Evolutionary conservation across 2,329 filamentous ascomycete species (phyloP).

Genomic region (Capronia coronata): DNA sequence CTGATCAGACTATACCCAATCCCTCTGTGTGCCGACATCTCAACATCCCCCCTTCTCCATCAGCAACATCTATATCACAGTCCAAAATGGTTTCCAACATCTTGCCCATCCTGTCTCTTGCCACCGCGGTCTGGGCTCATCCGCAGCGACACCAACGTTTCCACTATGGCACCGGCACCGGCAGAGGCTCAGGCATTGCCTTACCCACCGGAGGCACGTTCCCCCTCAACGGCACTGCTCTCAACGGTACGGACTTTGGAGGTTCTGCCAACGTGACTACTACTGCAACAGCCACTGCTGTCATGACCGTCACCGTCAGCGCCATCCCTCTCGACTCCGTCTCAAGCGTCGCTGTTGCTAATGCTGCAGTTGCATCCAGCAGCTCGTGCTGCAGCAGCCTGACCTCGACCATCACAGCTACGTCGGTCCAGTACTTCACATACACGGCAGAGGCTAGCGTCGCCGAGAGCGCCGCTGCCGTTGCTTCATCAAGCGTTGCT

Average conservation of each 20-base stretch:
- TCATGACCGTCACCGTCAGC: slow-evolving; percentile 20
- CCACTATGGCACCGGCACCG: slow-evolving; percentile 20
- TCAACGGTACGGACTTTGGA: slow-evolving; percentile 18
- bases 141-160: slow-evolving; percentile 24
- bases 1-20: slow-evolving; percentile 3
- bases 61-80: slow-evolving; percentile 5
- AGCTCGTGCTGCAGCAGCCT: slow-evolving; percentile 13
- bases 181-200: slow-evolving; percentile 11
- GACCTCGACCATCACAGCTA: slow-evolving; percentile 27
- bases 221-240: slow-evolving; percentile 19
- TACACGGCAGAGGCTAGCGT: slow-evolving; percentile 26
- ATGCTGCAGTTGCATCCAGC: slow-evolving; percentile 3
- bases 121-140: slow-evolving; percentile 24
- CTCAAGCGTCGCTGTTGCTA: slow-evolving; percentile 12
- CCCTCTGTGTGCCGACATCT: slow-evolving; percentile 3
- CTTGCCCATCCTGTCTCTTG: slow-evolving; percentile 24
- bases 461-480: slow-evolving; percentile 5
- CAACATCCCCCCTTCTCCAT: slow-evolving; percentile 5
- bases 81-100: slow-evolving; percentile 27
- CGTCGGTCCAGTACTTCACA: slow-evolving; percentile 28
- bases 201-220: slow-evolving; percentile 15
- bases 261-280: slow-evolving; percentile 13
- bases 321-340: slow-evolving; percentile 17
- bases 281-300: slow-evolving; percentile 14
- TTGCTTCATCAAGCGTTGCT: slow-evolving; percentile 6